Evolutionary conservation across 2,329 filamentous ascomycete genomes (phyloP).

Genomic region (Mariannaea elegans): DNA sequence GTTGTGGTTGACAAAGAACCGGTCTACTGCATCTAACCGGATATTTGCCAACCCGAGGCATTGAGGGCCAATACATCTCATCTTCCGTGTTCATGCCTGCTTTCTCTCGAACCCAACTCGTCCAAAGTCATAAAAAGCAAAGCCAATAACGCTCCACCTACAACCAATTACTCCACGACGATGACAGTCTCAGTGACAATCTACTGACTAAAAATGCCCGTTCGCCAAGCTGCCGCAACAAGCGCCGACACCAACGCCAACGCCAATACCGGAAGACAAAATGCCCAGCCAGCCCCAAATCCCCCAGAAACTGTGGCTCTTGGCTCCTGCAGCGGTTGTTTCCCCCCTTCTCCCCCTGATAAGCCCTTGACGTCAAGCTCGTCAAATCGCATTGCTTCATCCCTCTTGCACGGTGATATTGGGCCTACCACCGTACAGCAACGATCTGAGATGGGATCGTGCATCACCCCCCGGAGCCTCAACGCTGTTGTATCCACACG

Average conservation of each 20-base stretch:
- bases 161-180: slow-evolving; percentile 6
- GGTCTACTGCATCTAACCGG: too few relatives aligned
- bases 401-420: slow-evolving; percentile 3
- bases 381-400: slow-evolving; percentile 1
- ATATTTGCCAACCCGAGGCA: not conserved
- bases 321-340: slow-evolving; percentile 6
- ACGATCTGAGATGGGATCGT: slow-evolving; percentile 16
- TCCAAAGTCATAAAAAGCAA: not conserved
- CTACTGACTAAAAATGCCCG: too few relatives aligned
- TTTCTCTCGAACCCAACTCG: not conserved
- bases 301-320: not conserved
- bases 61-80: not conserved
- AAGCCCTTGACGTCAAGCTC: slow-evolving; percentile 20
- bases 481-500: slow-evolving; percentile 24
- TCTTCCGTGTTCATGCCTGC: not conserved
- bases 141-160: not conserved
- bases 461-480: slow-evolving; percentile 19
- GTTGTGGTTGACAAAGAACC: too few relatives aligned
- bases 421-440: not conserved
- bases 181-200: too few relatives aligned
- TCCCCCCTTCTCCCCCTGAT: not conserved
- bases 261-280: slow-evolving; percentile 1
- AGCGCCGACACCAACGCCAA: slow-evolving; percentile 12
- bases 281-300: slow-evolving; percentile 18
- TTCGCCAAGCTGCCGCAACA: slow-evolving; percentile 12